Base-by-base conservation (phyloP, 495 filamentous ascomycete species). In the Arthonia radiata region DNA sequence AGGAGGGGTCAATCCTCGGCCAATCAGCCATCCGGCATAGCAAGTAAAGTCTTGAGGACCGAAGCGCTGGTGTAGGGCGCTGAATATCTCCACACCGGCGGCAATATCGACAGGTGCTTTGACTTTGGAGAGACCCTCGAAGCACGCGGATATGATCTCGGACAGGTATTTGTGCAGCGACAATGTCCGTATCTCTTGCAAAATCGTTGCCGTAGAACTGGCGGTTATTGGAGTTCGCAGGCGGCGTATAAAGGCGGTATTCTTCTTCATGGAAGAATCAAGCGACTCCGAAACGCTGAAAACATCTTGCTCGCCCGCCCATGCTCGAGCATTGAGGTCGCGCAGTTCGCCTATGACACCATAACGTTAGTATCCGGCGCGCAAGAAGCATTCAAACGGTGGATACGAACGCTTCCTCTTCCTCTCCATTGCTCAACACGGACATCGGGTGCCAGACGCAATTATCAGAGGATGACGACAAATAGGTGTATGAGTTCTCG, bases 191-290 rank as follows among this genome's bases (percentile, higher is more conserved):
- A 91, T 77, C 40, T 99, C 86, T 43, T 89, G 70, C 22, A 93
- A 48, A 48, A 94, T 89, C 31, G 79, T 80, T 28, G 63, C 55
- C 22, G 77, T 60, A 24, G 73, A 71, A 26, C 77, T 59, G 26
- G 75, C 54, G 31, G 66, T 80, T 33, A 94, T 71, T 22, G 80
- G 76, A 15, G 86, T 92, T 18, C 86, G 77, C 18, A 94, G 59
- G 28, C 89, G 74, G 49, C 92, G 93, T 46, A 99, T 99, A 48
- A 94, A 93, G 31, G 83, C 82, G 8, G 86, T 99, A 41, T 99
- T 99, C 52, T 94, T 99, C 57, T 92, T 94, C 39, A 99, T 60
- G 17, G 82, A 83, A 11, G 89, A 91, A 47, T 99, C 89, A 34
- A 99, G 71, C 15, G 79, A 76, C 31, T 63, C 59, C 46, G 58